A percentile compares a stretch with the other conserved stretches of the same genome.
These are phyloP conservation scores for Thermomyces lanuginosus DNA, from an alignment of 2,329 filamentous ascomycete species.

Conservation along the genomic window DNA sequence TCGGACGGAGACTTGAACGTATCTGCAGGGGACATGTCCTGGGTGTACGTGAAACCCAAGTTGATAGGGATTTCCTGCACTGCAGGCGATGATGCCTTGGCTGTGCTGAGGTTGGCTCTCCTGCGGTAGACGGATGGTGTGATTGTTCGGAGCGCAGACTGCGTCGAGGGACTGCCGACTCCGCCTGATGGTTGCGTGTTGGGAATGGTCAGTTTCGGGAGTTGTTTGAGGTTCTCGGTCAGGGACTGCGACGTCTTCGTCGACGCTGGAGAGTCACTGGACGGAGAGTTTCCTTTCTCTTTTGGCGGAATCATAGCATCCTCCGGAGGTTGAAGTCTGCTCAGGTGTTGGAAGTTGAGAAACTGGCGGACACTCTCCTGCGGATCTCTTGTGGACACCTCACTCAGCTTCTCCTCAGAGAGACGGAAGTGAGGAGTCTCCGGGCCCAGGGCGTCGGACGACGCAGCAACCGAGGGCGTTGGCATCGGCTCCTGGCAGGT, in stretches of 20 bases:
- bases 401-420: constrained; percentile 55
- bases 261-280: constrained; percentile 11
- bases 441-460: constrained; percentile 74
- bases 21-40: constrained; percentile 34
- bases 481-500: constrained; percentile 53
- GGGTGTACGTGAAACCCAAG: too few relatives aligned
- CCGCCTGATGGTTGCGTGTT: constrained; percentile 17
- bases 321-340: constrained; percentile 38
- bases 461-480: constrained; percentile 71
- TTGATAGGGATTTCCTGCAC: constrained; percentile 38
- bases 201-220: constrained; percentile 44
- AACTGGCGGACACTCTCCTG: constrained; percentile 91
- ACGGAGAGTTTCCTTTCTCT: too few relatives aligned
- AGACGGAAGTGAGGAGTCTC: constrained; percentile 49
- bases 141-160: constrained; percentile 15
- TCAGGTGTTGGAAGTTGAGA: constrained; percentile 60
- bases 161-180: constrained; percentile 10
- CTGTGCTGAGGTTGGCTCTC: constrained; percentile 5
- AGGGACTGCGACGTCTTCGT: constrained; percentile 25
- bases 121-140: constrained; percentile 13
- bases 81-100: constrained; percentile 15
- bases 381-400: constrained; percentile 56
- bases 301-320: constrained; percentile 46
- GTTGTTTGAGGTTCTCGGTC: constrained; percentile 35
- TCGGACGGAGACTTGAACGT: constrained; percentile 40